These are phyloP conservation scores for Leucosporidium creatinivorum DNA, from an alignment of 768 basidiomycete genomes.

Conservation along the genomic window DNA sequence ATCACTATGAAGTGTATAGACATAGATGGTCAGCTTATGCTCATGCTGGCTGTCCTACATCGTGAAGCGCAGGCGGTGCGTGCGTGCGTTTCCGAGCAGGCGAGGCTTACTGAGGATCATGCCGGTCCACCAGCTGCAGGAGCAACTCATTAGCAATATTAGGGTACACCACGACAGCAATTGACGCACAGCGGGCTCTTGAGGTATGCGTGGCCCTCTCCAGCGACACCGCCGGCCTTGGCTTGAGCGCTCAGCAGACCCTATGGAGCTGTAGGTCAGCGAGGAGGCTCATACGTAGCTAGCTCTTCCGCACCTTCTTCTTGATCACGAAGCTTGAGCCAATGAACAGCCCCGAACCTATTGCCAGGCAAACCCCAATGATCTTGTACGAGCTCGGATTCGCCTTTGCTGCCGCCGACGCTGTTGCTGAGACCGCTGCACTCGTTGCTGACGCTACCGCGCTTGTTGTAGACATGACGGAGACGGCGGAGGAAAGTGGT, in stretches of 20 bases:
- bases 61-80: too few species aligned
- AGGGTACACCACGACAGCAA: background rate
- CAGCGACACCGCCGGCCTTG: slow-evolving; percentile 47
- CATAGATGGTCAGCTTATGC: slow-evolving; percentile 37
- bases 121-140: slow-evolving; percentile 77
- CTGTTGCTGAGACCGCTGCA: background rate
- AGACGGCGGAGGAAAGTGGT: too few species aligned
- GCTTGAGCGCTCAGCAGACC: slow-evolving; percentile 36
- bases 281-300: background rate
- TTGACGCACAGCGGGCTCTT: slow-evolving; percentile 63
- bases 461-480: too few species aligned
- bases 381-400: slow-evolving; percentile 43
- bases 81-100: too few species aligned
- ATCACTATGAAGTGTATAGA: slow-evolving; percentile 65
- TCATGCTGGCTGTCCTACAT: slow-evolving; percentile 41
- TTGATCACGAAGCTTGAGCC: slow-evolving; percentile 74
- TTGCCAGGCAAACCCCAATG: slow-evolving; percentile 44
- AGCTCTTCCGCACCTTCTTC: slow-evolving; percentile 65
- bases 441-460: too few species aligned
- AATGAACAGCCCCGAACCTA: slow-evolving; percentile 63
- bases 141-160: slow-evolving; percentile 23
- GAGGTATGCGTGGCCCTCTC: slow-evolving; percentile 87
- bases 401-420: slow-evolving; percentile 13
- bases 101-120: slow-evolving; percentile 54
- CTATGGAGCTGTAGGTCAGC: background rate